Base-by-base conservation (phyloP, 2,329 filamentous ascomycete species). In the Chaetothyriales sp. region DNA sequence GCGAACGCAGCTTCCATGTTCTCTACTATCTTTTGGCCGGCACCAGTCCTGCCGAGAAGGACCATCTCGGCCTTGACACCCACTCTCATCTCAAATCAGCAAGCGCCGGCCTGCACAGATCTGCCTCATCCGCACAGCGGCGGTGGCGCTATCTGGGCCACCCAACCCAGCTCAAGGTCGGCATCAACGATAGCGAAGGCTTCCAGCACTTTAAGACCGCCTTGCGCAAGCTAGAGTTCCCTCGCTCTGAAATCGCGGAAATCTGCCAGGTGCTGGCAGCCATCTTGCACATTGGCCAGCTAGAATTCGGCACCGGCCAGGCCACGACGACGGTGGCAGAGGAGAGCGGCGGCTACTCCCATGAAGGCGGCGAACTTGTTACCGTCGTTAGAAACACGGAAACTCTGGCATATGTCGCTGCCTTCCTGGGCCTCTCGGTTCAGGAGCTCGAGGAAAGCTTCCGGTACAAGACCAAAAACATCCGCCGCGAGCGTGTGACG, bases 121-220 rank as follows among this genome's bases (percentile, higher is more conserved):
- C 75, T 9, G 79, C 78, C 0, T 65, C 75, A 18, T 64, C 68
- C 15, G 69, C 70, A n/a, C 79, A 83, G 61, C 93, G 87, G 70
- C 77, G 92, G 68, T 98, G 92, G 92, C 85, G 88, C 64, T 98
- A 94, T 63, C 77, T 98, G 2, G 92, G 92, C 2, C 92, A 98
- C 61, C 92, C 90, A 0, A 95, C 90, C 0, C 92, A 98, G 68
- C 76, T 98, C 57, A 96, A 95, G 66, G 87, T 96, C 25, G 92
- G 92, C 52, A 89, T 98, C 65, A 95, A 98, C 62, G 92, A 98
- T 63, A 76, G 83, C 1, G 89, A 95, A 62, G 92, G 90, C 3
- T 98, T 98, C 67, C 86, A 94, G 64, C 83, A 96, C 49, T 96
- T 98, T 76, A 96, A 96, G 73, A 95, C 86, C 1, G 92, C 92